phyloP scores from a whole-genome alignment of 75 land plant genomes.

The Selaginella tamariscina region DNA sequence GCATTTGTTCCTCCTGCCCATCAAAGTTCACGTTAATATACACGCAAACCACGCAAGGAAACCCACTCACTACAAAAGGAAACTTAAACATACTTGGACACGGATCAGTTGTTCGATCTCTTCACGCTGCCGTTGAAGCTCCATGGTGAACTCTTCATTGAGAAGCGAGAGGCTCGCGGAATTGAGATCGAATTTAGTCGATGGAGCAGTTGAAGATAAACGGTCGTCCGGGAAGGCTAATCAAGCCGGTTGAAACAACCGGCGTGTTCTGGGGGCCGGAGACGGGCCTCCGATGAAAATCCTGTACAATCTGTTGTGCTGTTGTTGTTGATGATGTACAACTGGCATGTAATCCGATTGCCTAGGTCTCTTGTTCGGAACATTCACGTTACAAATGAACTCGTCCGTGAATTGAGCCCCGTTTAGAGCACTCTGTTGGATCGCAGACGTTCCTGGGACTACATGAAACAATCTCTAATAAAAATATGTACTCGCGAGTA shows the following conservation, averaged over 20 bases:
- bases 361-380: slow-evolving; percentile 3
- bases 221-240: slow-evolving; percentile 55
- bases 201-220: slow-evolving; percentile 34
- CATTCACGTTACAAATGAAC: background rate
- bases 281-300: background rate
- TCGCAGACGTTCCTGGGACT: background rate
- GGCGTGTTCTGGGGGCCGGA: background rate
- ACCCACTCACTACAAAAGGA: background rate
- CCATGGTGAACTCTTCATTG: slow-evolving; percentile 39
- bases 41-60: too few relatives aligned
- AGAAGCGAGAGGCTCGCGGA: slow-evolving; percentile 16
- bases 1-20: slow-evolving; percentile 33
- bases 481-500: background rate
- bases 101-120: slow-evolving; percentile 58
- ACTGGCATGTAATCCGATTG: background rate
- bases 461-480: background rate
- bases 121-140: slow-evolving; percentile 42
- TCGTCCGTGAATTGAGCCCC: background rate
- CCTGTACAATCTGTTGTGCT: slow-evolving; percentile 3
- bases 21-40: too few relatives aligned
- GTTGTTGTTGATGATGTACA: slow-evolving; percentile 1
- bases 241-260: slow-evolving; percentile 53
- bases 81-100: slow-evolving; percentile 33
- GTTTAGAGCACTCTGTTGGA: background rate
- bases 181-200: slow-evolving; percentile 17